Evolutionary conservation across 2,329 filamentous ascomycete species (phyloP), one percentile per base, ranked within the genome.

Genomic region (Diaporthe australafricana): DNA sequence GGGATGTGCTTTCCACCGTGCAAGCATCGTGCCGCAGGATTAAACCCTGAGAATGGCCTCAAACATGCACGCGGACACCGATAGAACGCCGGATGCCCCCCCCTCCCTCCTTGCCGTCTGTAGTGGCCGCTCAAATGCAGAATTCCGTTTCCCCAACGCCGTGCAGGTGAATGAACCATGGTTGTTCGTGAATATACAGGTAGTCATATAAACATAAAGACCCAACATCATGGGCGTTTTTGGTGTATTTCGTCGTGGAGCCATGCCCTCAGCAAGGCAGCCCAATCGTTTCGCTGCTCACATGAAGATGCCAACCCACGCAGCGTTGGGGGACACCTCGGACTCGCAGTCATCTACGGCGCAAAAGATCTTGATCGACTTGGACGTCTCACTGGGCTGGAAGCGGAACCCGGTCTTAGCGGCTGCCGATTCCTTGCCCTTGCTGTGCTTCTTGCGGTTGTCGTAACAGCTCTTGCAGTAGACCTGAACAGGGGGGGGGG

Each of bases 401-500:
- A 73, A 67, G 32, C 82, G 80, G 75, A 87, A 88, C 16, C 82
- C 83, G 0, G 83, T 57, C 68, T 75, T 63, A 38, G 53, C 27
- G 35, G 40, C 72, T 25, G 50, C 27, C 40, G 40, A 74, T 17
- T 73, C 63, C 53, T 79, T 77, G 65, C 77, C 80, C 65, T 79
- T 82, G 48, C 75, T 83, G 9, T 80, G 80, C 4, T 83, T 82
- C 32, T 79, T 84, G 57, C 90, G 87, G 73, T 87, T 85, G 69
- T 91, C 89, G 75, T 85, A 92, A 80, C 90, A 92, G 11, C 84
- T 83, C 71, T 86, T 87, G 80, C 90, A 92, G 77, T 90, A 92
- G 17, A 92, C 90, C 90, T 92, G 70, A 8, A n/a, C n/a, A 52
- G 50, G n/a, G 68, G 25, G 52, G 68, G 3, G 8, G 30, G 17